These are phyloP conservation scores for Diaporthe capsici DNA, from an alignment of 2,329 filamentous ascomycete species.

Conservation along the genomic window DNA sequence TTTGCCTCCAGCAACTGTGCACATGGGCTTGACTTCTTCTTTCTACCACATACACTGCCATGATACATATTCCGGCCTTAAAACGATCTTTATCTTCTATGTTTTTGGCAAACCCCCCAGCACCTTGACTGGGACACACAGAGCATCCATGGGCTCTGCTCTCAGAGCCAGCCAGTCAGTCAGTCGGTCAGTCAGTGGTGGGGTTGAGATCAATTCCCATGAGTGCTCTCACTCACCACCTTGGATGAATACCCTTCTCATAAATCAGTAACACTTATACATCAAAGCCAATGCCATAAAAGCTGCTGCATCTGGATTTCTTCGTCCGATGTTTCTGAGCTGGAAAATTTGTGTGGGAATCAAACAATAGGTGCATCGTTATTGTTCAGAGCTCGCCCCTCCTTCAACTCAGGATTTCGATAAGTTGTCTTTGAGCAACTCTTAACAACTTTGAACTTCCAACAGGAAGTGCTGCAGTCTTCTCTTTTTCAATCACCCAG, in stretches of 20 bases:
- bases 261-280: neutral
- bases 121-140: neutral
- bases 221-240: neutral
- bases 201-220: neutral
- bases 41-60: neutral
- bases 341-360: neutral
- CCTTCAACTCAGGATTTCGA: neutral
- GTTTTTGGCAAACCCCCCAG: too few species aligned
- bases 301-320: neutral
- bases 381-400: neutral
- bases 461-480: neutral
- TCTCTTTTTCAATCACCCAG: neutral
- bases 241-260: neutral
- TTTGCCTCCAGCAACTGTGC: slow-evolving; percentile 17
- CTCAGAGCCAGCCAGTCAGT: neutral
- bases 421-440: neutral
- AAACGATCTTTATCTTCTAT: neutral
- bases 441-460: slow-evolving; percentile 12
- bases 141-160: slow-evolving; percentile 15
- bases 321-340: neutral
- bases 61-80: neutral
- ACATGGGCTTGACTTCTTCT: neutral
- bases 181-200: neutral
- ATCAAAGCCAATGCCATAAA: neutral
- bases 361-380: neutral